Evolutionary conservation across 1,139 yeast species (phyloP), one percentile per base, ranked within the genome.

Genomic region (Kodamaea sp.): DNA sequence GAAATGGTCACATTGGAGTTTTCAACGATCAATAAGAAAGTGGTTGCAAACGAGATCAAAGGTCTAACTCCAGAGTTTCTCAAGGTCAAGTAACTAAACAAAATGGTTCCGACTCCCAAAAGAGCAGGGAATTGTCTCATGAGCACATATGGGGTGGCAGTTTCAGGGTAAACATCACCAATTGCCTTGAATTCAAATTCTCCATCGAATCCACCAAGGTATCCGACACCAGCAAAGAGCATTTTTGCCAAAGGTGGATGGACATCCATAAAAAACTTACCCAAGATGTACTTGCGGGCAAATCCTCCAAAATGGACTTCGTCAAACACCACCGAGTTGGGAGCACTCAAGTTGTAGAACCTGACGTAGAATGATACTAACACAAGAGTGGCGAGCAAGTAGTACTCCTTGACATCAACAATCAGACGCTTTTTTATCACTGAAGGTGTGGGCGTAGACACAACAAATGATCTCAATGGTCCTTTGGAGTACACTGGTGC

Each of bases 201-300:
- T 32, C 95, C 95, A 32, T 75, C 75, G 62, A 80, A 88, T 0
- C 95, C 95, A 33, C 83, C 88, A 20, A 84, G 44, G 29, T 74
- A 62, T 1, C 78, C 90, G 29, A 86, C 78, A 26, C 84, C 87
- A 2, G 95, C 96, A 61, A 77, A 85, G 38, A 89, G 63, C 86
- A 89, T 80, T 62, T 88, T 88, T 31, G 96, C 95, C 53, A 88
- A 72, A 4, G 97, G 97, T 18, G 97, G 97, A 59, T 89, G 96
- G 36, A 88, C 96, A 61, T 89, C 96, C 86, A 89, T 83, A 64
- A 89, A 88, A 61, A 73, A 86, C 14, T 63, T 63, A 24, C 92
- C 89, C 44, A 71, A 65, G 42, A 86, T 80, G 62, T 86, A 86
- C 55, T 83, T 80, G 42, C 77, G 68, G 25, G 94, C 86, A 61